Evolutionary conservation across 225 moss, liverwort and hornwort species (phyloP).

Genomic region (Ulota crispa): DNA sequence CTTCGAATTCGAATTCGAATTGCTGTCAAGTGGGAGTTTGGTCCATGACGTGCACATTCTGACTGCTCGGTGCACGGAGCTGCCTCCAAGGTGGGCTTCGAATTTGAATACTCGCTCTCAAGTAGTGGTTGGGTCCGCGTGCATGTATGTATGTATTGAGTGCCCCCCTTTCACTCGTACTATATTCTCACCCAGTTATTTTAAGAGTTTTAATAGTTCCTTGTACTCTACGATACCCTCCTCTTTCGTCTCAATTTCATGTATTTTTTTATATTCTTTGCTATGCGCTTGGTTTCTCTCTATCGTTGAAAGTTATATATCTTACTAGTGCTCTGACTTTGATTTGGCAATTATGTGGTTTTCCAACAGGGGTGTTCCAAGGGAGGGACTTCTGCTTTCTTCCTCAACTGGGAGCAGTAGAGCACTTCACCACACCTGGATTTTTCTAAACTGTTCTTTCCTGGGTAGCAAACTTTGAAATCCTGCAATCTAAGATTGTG

Average conservation of each 20-base stretch:
- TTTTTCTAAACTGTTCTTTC: no score
- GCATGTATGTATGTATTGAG: not conserved
- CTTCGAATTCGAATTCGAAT: not conserved
- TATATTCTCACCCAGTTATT: constrained; percentile 25
- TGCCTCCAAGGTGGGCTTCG: no score
- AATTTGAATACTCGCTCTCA: no score
- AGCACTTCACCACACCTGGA: no score
- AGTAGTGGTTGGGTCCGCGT: no score
- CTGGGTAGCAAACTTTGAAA: no score
- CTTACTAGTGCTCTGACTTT: not conserved
- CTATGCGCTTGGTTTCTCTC: not conserved
- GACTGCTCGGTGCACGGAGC: no score
- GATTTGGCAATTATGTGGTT: not conserved
- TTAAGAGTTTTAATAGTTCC: constrained; percentile 21
- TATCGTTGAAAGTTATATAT: not conserved
- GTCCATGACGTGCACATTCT: not conserved
- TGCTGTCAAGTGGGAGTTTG: not conserved
- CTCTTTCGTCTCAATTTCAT: not conserved
- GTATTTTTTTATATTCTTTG: not conserved
- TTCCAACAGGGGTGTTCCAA: no score
- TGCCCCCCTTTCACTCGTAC: constrained; percentile 6
- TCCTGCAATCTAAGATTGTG: no score
- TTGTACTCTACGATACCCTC: constrained; percentile 14
- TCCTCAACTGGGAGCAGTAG: no score
- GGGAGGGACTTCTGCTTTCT: no score